Evolutionary conservation across 306 rosid genomes (phyloP), one percentile per base, ranked within the genome.

Genomic region (Vigna trinervia): DNA sequence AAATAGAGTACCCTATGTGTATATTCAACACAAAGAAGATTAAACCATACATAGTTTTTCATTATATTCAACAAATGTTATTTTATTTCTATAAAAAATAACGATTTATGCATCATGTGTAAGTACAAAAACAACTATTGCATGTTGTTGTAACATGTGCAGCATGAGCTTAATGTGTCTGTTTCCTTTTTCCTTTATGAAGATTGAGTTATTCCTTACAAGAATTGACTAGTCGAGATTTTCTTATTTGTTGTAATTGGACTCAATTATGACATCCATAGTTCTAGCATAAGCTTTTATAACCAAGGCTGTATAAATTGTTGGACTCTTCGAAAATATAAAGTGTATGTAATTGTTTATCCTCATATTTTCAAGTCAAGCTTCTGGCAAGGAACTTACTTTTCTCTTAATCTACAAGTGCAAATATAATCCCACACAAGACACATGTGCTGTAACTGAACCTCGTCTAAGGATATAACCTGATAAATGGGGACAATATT

Each of bases 361-460:
- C 38, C 7, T 57, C 63, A 5, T 23, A 57, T 12, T 30, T 57
- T 23, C 26, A 17, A 5, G 26, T 26, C 68, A 41, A 43, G 71
- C 26, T 41, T 60, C 54, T 10, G 43, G 41, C 47, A 79, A 32
- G 28, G 54, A 57, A 85, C 97, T 87, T 83, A 94, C 98, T 80
- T 92, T 59, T 92, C 94, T 78, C 97, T 87, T 74, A 94, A 85
- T 79, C 80, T 89, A 65, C 88, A 89, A 39, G 80, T 88, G 87
- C 85, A 81, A 26, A 94, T 61, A 81, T 87, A 92, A 89, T 94
- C 93, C 90, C 89, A 94, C 41, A 92, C 76, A 75, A 83, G 57
- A 61, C 89, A 83, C 73, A 94, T 81, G 73, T 84, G 95, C 36
- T 80, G 97, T 78, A 94, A 75, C 92, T 94, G 98, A 82, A 82